Conservation (phyloP, 352 stramenopile genomes). For the Pilasporangium apinafurcum region DNA sequence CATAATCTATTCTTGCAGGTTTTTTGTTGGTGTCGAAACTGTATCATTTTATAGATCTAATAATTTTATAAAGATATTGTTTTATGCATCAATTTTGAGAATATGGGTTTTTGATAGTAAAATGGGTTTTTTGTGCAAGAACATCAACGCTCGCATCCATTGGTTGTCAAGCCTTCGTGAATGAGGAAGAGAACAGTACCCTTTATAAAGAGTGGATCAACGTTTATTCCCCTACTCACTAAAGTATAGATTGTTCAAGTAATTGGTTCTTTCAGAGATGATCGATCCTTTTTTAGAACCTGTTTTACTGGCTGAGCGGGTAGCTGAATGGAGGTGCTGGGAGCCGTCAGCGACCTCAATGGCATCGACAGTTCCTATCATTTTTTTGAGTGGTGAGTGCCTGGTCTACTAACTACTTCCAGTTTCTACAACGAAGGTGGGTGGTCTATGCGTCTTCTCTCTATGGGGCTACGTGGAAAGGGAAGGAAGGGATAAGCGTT, state of each 20-base stretch:
- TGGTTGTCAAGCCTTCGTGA: conserved; percentile 19
- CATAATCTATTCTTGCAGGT: conserved; percentile 8
- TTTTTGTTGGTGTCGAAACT: no score
- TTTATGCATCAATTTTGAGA: neutral
- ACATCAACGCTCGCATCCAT: conserved; percentile 8
- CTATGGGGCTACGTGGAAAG: neutral
- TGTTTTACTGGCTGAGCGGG: no score
- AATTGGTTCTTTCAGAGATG: neutral
- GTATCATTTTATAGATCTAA: neutral
- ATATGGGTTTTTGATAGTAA: neutral
- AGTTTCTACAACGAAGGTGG: neutral
- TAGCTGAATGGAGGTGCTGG: no score
- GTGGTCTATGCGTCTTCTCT: neutral
- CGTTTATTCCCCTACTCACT: neutral
- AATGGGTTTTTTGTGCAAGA: neutral
- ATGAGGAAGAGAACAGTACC: neutral
- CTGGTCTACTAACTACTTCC: conserved; percentile 54
- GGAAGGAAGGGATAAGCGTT: neutral
- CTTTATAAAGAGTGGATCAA: conserved; percentile 4
- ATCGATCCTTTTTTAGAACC: neutral
- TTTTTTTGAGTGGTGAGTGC: conserved; percentile 69
- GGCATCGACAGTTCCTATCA: no score
- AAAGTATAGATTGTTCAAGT: neutral
- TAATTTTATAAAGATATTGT: neutral
- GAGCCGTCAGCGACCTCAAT: no score